Conservation (phyloP, 2,329 filamentous ascomycete species). For the Tolypocladium amazonense region DNA sequence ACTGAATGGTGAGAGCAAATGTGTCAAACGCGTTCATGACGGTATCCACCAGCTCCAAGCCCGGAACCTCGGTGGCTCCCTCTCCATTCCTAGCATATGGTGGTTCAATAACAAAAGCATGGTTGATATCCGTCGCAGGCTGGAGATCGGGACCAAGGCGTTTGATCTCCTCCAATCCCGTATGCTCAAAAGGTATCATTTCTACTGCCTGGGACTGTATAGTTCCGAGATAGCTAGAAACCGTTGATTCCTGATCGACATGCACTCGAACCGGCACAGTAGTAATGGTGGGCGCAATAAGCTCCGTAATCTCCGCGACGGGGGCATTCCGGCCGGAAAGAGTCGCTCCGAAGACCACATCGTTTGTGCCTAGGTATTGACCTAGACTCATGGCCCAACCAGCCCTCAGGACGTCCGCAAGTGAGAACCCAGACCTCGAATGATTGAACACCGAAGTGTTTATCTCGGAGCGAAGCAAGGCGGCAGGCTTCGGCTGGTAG, state of each 20-base stretch:
- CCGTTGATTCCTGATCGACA: not conserved
- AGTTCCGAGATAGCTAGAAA: not conserved
- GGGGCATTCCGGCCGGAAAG: not conserved
- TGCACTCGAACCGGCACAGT: not conserved
- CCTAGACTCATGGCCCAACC: not conserved
- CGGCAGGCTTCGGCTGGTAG: not conserved
- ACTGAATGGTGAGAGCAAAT: not conserved
- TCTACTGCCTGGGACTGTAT: not conserved
- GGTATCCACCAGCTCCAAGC: not conserved
- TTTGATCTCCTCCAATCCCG: not conserved
- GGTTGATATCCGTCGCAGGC: not conserved
- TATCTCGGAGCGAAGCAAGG: not conserved
- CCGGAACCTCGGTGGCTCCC: not conserved
- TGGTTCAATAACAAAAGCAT: not conserved
- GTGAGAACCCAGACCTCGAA: not conserved
- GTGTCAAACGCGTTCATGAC: not conserved
- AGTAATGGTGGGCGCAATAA: not conserved
- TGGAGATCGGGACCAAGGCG: not conserved
- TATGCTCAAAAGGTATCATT: not conserved
- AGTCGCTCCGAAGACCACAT: not conserved
- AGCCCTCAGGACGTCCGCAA: not conserved
- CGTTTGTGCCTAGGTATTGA: not conserved
- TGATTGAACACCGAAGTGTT: not conserved
- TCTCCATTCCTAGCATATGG: not conserved
- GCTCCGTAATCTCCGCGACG: not conserved